phyloP scores from a whole-genome alignment of 257 asterid species.

The Mentha longifolia region DNA sequence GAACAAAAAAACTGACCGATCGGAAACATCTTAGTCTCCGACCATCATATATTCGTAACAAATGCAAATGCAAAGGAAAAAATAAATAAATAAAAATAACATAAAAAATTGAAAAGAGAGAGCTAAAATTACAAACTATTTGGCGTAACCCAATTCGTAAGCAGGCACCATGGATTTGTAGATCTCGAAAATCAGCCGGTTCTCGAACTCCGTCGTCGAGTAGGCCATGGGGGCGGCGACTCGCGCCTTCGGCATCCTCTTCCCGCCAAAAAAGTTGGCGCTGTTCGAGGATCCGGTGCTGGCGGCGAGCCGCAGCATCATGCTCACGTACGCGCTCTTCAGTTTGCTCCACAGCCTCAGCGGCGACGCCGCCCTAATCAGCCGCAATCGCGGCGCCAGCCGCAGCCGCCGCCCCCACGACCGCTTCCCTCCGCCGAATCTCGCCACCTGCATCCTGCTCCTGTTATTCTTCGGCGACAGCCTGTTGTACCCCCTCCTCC shows the following conservation, averaged over 20 bases:
- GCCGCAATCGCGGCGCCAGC: constrained; percentile 50
- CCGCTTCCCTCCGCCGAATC: constrained; percentile 45
- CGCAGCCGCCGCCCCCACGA: constrained; percentile 53
- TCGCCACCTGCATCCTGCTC: constrained; percentile 36
- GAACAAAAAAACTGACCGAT: background rate
- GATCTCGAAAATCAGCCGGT: constrained; percentile 59
- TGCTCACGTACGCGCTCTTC: constrained; percentile 50
- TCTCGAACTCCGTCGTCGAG: constrained; percentile 51
- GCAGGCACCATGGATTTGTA: constrained; percentile 56
- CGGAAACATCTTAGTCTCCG: background rate
- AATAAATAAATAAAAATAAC: background rate
- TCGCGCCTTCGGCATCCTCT: constrained; percentile 48
- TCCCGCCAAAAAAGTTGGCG: constrained; percentile 37
- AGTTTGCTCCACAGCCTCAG: constrained; percentile 44
- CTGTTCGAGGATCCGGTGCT: constrained; percentile 31
- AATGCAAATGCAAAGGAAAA: background rate
- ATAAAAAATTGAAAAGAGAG: background rate
- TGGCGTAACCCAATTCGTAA: constrained; percentile 49
- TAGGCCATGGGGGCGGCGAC: constrained; percentile 21
- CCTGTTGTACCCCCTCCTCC: constrained; percentile 55
- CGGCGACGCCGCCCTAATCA: constrained; percentile 46
- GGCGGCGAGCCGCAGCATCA: constrained; percentile 51
- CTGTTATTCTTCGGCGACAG: constrained; percentile 33
- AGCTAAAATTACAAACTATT: background rate
- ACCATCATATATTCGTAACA: background rate